Base-by-base conservation (phyloP, 2,329 filamentous ascomycete species). In the Colletotrichum siamense region DNA sequence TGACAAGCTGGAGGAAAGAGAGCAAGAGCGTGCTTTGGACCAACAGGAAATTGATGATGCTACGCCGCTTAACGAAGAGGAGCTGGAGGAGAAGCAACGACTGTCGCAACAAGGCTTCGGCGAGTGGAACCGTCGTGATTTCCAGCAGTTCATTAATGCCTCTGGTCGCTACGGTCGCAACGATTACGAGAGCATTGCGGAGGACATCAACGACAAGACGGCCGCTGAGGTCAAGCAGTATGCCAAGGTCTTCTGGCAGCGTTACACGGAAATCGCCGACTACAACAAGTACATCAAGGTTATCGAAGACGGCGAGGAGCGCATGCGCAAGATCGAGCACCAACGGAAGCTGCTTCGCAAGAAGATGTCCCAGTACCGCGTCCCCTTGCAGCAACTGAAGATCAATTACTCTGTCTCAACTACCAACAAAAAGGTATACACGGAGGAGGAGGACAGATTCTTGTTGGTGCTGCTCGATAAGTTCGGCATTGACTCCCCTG, bases 391-490 rank as follows among this genome's bases (percentile, higher is more conserved):
- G 85, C 97, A 99, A 85, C 92, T 99, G 82, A 98, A 98, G 89
- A 96, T 99, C 88, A 99, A 98, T 87, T 99, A 99, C 86, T 98
- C 96, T 0, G 97, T 99, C 32, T 98, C 96, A 8, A 99, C 97
- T 3, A 99, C 98, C 12, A 99, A 99, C 91, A 99, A 99, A 89
- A 99, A 99, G 88, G 96, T 99, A 1, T 99, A 99, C 84, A 99
- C 96, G 0, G 98, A 99, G 83, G 97, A 99, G 83, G 97, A 99
- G 84, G 97, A 99, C 83, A 92, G 97, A 5, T 99, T 99, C 86
- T 86, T 99, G 69, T 90, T 99, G 39, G 96, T 99, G 66, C 94
- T 98, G 86, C 90, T 99, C 8, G 96, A 99, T 86, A 95, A 94
- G 84, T 94, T 96, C 80, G 97, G 98, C 8, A 93, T 99, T 44